phyloP scores from a whole-genome alignment of 2,329 filamentous ascomycete genomes.

The Beauveria pseudobassiana region DNA sequence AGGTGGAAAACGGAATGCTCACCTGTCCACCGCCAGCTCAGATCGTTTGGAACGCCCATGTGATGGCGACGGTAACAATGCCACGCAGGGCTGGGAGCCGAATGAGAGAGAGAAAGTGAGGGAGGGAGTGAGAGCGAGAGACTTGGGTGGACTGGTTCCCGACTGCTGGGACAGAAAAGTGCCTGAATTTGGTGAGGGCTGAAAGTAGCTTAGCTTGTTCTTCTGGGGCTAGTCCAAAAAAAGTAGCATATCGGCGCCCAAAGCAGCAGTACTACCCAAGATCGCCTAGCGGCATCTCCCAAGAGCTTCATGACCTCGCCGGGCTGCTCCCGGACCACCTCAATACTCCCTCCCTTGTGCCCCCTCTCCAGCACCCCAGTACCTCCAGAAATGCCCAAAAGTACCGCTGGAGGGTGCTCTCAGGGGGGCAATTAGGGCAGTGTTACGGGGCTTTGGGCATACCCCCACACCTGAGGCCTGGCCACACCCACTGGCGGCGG shows the following conservation, averaged over 20 bases:
- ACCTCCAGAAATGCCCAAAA: conserved; percentile 1
- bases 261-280: conserved; percentile 1
- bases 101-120: conserved; percentile 1
- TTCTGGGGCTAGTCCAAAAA: rapidly evolving
- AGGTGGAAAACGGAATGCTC: conserved; percentile 5
- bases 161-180: not conserved
- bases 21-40: not conserved
- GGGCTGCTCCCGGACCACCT: conserved; percentile 4
- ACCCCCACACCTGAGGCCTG: not conserved
- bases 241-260: not conserved
- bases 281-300: not conserved
- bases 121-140: no score
- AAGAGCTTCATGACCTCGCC: not conserved
- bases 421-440: not conserved
- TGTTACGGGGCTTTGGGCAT: not conserved
- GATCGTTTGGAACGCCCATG: not conserved
- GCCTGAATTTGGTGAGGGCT: not conserved
- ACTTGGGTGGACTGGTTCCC: not conserved
- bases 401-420: not conserved
- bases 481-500: conserved; percentile 7
- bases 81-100: conserved; percentile 12
- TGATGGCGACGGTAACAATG: conserved; percentile 13
- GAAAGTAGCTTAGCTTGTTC: not conserved
- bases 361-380: not conserved
- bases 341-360: conserved; percentile 2